These are phyloP conservation scores for Wickerhamiella lipophila DNA, from an alignment of 805 yeast species.

Conservation along the genomic window DNA sequence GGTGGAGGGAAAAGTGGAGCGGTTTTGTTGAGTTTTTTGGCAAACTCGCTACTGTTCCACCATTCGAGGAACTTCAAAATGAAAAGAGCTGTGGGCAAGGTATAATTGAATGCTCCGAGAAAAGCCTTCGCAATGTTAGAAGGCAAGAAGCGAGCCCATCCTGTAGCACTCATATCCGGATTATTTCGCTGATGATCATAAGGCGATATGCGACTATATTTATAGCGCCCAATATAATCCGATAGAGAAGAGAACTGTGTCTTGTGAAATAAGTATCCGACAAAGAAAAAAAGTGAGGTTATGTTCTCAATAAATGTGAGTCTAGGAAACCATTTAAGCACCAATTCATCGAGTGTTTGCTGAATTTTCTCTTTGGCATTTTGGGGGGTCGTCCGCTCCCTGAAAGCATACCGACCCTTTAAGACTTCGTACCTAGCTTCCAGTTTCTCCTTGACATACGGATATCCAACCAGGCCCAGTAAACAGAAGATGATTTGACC, in stretches of 20 bases:
- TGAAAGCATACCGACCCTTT: constrained; percentile 44
- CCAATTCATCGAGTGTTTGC: constrained; percentile 23
- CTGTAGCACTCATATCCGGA: constrained; percentile 9
- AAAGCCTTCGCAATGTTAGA: neutral
- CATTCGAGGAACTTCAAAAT: constrained; percentile 76
- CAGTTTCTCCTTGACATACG: constrained; percentile 58
- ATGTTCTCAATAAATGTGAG: constrained; percentile 37
- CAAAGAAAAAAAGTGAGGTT: constrained; percentile 42
- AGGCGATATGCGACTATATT: constrained; percentile 46
- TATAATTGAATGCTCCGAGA: constrained; percentile 27
- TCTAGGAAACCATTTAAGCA: constrained; percentile 52
- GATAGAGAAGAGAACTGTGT: constrained; percentile 50
- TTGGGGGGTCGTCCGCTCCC: constrained; percentile 26
- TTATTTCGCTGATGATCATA: constrained; percentile 20
- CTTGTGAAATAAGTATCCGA: constrained; percentile 55
- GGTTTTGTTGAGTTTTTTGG: constrained; percentile 24
- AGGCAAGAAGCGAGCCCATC: constrained; percentile 7
- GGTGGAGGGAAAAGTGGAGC: constrained; percentile 19
- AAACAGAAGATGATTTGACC: constrained; percentile 45
- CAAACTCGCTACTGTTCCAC: constrained; percentile 76
- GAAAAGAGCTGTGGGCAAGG: constrained; percentile 72
- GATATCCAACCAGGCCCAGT: constrained; percentile 42
- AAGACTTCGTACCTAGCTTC: constrained; percentile 51
- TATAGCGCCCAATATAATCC: constrained; percentile 48
- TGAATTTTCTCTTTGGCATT: neutral